Base-by-base conservation (phyloP, 2,329 filamentous ascomycete species). In the Gaeumannomyces sp. region DNA sequence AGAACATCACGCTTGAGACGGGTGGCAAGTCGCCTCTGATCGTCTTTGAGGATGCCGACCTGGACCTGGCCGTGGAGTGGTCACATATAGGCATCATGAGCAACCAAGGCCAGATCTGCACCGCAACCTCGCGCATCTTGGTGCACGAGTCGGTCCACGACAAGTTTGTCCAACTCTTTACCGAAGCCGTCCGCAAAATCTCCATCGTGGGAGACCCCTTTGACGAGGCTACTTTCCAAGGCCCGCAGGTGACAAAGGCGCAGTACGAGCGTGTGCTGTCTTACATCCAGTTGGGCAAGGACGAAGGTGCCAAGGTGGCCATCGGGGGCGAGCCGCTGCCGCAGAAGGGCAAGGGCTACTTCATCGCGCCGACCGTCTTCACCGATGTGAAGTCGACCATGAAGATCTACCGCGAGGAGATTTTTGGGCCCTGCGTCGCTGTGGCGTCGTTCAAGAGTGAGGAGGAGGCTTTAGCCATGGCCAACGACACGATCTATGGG, bases 121-220 rank as follows among this genome's bases (percentile, higher is more conserved):
- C 82, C 59, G 83, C 85, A 33, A 86, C 84, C 2, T 86, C 84
- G 58, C 80, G 85, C 56, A 80, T 89, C 56, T 75, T 88, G 14
- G 85, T 89, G 19, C 85, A 89, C 67, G 83, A 84, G 65, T 73
- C 72, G 33, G 75, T 85, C 62, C 81, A 85, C 68, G 85, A 89
- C 62, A 77, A 82, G 61, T 91, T 91, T 71, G 74, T 91, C 65
- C 76, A 80, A 53, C 77, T 77, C n/a, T 90, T 90, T 77, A 87
- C 84, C 70, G 77, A 82, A 31, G 77, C 85, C 66, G 81, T 89
- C 45, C 76, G 82, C 65, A 77, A 81, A 64, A 80, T 85, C 56
- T 86, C 82, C 64, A 81, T 87, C 28, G 79, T 91, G 25, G 89
- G 89, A 65, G 85, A 90, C 71, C 88, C 87, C 0, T 90, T 89